phyloP scores from a whole-genome alignment of 2,329 filamentous ascomycete species.

The Colletotrichum incanum region DNA sequence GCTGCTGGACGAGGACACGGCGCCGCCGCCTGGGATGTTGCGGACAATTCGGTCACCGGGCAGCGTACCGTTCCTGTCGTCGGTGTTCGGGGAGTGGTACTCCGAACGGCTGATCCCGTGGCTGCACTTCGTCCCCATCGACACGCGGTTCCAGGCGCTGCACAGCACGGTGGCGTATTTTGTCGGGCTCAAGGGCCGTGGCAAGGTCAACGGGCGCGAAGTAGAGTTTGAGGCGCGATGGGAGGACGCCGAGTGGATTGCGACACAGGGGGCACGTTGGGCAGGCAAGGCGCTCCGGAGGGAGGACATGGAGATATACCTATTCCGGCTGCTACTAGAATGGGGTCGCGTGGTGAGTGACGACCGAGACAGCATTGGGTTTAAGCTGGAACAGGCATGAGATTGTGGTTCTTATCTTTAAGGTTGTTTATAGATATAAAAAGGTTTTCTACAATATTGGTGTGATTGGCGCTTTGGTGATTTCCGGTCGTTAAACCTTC shows the following conservation, averaged over 20 bases:
- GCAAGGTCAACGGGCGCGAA: constrained; percentile 60
- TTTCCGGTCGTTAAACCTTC: background rate
- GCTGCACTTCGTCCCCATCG: constrained; percentile 86
- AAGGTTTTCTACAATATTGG: background rate
- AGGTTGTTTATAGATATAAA: background rate
- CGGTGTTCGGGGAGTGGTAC: constrained; percentile 85
- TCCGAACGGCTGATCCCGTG: constrained; percentile 81
- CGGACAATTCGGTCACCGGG: constrained; percentile 74
- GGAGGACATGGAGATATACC: constrained; percentile 86
- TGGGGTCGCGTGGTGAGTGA: constrained; percentile 82
- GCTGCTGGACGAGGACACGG: constrained; percentile 79
- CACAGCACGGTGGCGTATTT: constrained; percentile 85
- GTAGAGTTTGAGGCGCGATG: constrained; percentile 64
- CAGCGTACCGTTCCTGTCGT: constrained; percentile 79
- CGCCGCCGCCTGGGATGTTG: constrained; percentile 73
- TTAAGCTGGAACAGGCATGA: constrained; percentile 44
- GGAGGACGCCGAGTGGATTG: constrained; percentile 75
- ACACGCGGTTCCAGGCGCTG: constrained; percentile 80
- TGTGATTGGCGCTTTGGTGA: background rate
- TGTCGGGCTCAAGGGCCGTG: constrained; percentile 66
- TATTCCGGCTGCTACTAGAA: constrained; percentile 84
- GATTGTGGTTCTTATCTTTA: background rate
- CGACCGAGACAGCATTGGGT: constrained; percentile 63
- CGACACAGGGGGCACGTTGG: constrained; percentile 77
- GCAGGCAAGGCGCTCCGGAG: constrained; percentile 73